Conservation (phyloP, 495 filamentous ascomycete species). For the Chaetomidium leptoderma region DNA sequence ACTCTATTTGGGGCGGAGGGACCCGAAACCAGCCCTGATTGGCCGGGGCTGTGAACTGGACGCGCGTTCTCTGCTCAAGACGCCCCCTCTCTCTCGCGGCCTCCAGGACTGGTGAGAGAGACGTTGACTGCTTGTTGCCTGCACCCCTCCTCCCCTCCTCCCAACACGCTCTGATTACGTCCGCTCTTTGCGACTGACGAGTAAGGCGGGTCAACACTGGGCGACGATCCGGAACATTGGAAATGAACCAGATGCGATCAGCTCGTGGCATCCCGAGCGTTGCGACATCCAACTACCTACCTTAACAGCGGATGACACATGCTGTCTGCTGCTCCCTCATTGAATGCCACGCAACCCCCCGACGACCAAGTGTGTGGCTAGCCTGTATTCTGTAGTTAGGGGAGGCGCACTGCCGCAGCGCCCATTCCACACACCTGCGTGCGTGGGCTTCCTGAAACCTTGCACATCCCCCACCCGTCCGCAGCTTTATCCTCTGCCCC, state of each 20-base stretch:
- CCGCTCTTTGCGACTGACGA: not conserved
- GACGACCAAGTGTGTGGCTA: slow-evolving; percentile 12
- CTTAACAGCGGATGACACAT: slow-evolving; percentile 11
- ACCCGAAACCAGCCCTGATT: slow-evolving; percentile 21
- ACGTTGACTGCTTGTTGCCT: slow-evolving; percentile 15
- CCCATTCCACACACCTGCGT: slow-evolving; percentile 16
- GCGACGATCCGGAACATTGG: not conserved
- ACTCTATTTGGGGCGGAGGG: slow-evolving; percentile 29
- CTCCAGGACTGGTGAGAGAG: not conserved
- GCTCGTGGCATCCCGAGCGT: not conserved
- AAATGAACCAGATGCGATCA: not conserved
- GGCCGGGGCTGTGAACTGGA: slow-evolving; percentile 19
- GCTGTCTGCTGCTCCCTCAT: not conserved
- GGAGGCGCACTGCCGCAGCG: slow-evolving; percentile 24
- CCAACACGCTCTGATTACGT: slow-evolving; percentile 9
- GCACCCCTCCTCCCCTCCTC: slow-evolving; percentile 8
- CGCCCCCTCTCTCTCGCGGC: slow-evolving; percentile 14
- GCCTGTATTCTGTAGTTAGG: slow-evolving; percentile 15
- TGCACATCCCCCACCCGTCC: slow-evolving; percentile 20
- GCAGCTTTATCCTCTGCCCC: slow-evolving; percentile 31
- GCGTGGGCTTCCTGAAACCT: slow-evolving; percentile 27
- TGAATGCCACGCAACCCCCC: slow-evolving; percentile 31
- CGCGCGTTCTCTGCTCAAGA: slow-evolving; percentile 31
- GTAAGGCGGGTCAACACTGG: not conserved
- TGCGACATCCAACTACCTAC: not conserved